These are phyloP conservation scores for Pythium periplocum DNA, from an alignment of 352 stramenopile species.

Conservation along the genomic window DNA sequence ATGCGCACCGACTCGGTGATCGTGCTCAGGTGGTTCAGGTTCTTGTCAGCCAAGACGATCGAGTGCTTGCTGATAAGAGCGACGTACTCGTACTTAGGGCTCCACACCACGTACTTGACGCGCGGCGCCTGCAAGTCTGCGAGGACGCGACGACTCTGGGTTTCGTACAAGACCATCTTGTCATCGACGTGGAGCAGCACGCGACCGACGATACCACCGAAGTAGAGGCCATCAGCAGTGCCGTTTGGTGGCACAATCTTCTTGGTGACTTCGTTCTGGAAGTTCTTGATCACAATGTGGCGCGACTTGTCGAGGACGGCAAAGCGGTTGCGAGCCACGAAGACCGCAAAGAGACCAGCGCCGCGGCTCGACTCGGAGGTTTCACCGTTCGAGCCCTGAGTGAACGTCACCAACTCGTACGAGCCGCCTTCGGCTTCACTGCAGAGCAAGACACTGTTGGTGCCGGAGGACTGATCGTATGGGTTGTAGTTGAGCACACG, in stretches of 20 bases:
- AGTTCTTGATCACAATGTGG: constrained; percentile 98
- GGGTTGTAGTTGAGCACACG: constrained; percentile 95
- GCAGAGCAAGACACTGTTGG: constrained; percentile 92
- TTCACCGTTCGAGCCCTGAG: constrained; percentile 60
- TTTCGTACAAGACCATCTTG: constrained; percentile 98
- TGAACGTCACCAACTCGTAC: constrained; percentile 98
- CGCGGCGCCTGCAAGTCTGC: constrained; percentile 94
- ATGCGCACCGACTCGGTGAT: constrained; percentile 97
- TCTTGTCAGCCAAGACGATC: constrained; percentile 95
- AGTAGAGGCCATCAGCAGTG: constrained; percentile 95
- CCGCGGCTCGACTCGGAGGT: constrained; percentile 93
- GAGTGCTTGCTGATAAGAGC: constrained; percentile 97
- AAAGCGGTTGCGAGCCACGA: constrained; percentile 97
- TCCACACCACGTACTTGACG: constrained; percentile 98
- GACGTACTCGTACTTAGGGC: constrained; percentile 94
- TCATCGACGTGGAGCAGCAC: constrained; percentile 96
- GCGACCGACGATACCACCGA: constrained; percentile 95
- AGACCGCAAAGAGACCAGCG: constrained; percentile 93
- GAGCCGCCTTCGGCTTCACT: constrained; percentile 95
- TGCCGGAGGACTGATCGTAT: constrained; percentile 90
- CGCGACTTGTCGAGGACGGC: constrained; percentile 96
- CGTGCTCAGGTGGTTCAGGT: constrained; percentile 96
- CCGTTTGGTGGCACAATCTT: constrained; percentile 94
- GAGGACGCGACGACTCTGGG: constrained; percentile 94
- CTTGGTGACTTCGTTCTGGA: constrained; percentile 99